Conservation (phyloP, 305 asterid genomes). For the Andrographis paniculata region DNA sequence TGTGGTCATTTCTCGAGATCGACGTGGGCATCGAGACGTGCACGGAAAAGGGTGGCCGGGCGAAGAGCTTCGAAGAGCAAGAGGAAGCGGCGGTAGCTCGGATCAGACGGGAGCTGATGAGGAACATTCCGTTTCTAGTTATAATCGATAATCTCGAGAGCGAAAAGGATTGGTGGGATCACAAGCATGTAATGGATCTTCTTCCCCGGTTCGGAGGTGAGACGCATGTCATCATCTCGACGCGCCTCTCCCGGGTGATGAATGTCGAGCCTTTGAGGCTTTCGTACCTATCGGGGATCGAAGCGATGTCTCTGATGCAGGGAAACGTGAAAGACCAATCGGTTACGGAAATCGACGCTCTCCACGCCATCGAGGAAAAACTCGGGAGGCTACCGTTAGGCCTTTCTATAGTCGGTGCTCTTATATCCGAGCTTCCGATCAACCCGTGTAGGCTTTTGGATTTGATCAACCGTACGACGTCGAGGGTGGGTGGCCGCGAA, state of each 20-base stretch:
- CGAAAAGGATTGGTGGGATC: slow-evolving; percentile 98
- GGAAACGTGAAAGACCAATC: slow-evolving; percentile 65
- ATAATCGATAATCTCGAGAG: slow-evolving; percentile 81
- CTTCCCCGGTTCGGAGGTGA: slow-evolving; percentile 97
- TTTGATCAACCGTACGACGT: slow-evolving; percentile 79
- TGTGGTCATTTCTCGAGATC: slow-evolving; percentile 70
- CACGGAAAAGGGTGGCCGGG: slow-evolving; percentile 47
- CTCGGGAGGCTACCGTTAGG: slow-evolving; percentile 89
- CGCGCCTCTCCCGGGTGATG: slow-evolving; percentile 61
- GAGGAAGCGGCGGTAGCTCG: slow-evolving; percentile 83
- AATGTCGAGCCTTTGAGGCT: slow-evolving; percentile 77
- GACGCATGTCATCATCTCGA: slow-evolving; percentile 78
- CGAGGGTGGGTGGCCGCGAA: slow-evolving; percentile 45
- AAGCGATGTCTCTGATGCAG: slow-evolving; percentile 86
- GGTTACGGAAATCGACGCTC: slow-evolving; percentile 66
- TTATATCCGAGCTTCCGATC: slow-evolving; percentile 88
- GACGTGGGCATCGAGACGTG: slow-evolving; percentile 65
- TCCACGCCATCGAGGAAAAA: slow-evolving; percentile 80
- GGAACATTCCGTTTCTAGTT: slow-evolving; percentile 76
- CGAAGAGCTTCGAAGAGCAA: slow-evolving; percentile 89
- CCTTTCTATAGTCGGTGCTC: slow-evolving; percentile 77
- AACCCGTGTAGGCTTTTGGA: slow-evolving; percentile 79
- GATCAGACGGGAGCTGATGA: slow-evolving; percentile 80
- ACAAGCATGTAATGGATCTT: slow-evolving; percentile 77
- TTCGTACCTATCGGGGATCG: slow-evolving; percentile 77